Evolutionary conservation across 805 yeast genomes (phyloP), one percentile per base, ranked within the genome.

Genomic region (Hanseniaspora thailandica): DNA sequence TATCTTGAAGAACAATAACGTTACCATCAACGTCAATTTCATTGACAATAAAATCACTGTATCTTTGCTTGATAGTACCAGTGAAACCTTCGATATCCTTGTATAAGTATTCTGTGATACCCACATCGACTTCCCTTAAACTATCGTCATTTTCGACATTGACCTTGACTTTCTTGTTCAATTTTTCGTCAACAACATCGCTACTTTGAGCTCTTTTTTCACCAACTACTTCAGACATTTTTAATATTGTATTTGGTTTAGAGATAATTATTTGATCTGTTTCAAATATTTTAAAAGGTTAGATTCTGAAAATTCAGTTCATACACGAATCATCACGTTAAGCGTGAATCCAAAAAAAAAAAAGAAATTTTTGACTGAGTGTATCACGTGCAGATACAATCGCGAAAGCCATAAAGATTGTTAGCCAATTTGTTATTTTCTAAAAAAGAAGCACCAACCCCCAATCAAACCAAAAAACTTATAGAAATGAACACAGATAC

Each of bases 11-110:
- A 64, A 82, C 89, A 12, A 89, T 76, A 1, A 88, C 95, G 1
- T 76, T 68, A 1, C 86, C 94, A 22, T 77, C 69, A 30, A 68
- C 60, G 56, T 74, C 83, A 54, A 93, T 83, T 66, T 93, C 99
- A 66, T 88, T 86, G 44, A 93, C 99, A 63, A 86, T 75, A 65
- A 93, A 93, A 65, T 93, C 99, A 12, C 95, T 82, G 67, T 88
- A 89, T 57, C 96, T 73, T 63, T 86, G 95, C 66, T 93, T 93
- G 60, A 93, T 72, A 13, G 76, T 74, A 2, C 97, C 98, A 17
- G 66, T 65, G 58, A 93, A 86, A 3, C 96, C 95, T 9, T 72
- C 66, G 25, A 71, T 60, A 4, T 70, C 73, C 2, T 71, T 64
- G 46, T 79, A 77, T 34, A 87, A 68, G 60, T 71, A 89, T 49